Evolutionary conservation across 257 asterid species (phyloP).

Genomic region (Ilex aquifolium): DNA sequence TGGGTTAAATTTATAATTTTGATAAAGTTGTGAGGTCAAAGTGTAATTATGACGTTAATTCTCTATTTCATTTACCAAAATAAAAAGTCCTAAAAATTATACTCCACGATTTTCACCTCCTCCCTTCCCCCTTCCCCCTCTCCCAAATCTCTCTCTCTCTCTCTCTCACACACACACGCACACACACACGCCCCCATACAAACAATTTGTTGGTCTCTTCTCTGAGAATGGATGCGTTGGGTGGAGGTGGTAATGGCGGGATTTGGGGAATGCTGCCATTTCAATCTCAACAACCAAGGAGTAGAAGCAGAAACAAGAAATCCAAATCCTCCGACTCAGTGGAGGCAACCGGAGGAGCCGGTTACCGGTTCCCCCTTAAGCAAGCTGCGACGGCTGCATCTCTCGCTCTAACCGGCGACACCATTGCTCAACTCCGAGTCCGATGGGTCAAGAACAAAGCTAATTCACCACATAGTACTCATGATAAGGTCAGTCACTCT

Average conservation of each 20-base stretch:
- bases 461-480: conserved; percentile 17
- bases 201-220: no score
- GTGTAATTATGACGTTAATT: no score
- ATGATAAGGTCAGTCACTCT: conserved; percentile 27
- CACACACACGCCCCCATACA: no score
- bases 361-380: conserved; percentile 42
- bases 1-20: no score
- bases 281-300: conserved; percentile 11
- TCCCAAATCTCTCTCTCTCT: no score
- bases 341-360: conserved; percentile 20
- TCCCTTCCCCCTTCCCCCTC: no score
- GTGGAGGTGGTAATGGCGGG: conserved; percentile 29
- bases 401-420: conserved; percentile 70
- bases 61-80: no score
- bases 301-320: conserved; percentile 9
- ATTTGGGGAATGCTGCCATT: conserved; percentile 27
- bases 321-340: conserved; percentile 17
- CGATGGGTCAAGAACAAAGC: conserved; percentile 43
- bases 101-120: no score
- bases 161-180: no score
- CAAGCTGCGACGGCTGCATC: conserved; percentile 64
- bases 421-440: conserved; percentile 65
- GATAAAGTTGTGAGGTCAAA: no score
- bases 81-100: no score
- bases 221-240: conserved; percentile 25